Percentiles rank a stretch among this genome's conserved stretches.
Conservation (phyloP, 2,329 filamentous ascomycete species). For the Ilyonectria sp. region DNA sequence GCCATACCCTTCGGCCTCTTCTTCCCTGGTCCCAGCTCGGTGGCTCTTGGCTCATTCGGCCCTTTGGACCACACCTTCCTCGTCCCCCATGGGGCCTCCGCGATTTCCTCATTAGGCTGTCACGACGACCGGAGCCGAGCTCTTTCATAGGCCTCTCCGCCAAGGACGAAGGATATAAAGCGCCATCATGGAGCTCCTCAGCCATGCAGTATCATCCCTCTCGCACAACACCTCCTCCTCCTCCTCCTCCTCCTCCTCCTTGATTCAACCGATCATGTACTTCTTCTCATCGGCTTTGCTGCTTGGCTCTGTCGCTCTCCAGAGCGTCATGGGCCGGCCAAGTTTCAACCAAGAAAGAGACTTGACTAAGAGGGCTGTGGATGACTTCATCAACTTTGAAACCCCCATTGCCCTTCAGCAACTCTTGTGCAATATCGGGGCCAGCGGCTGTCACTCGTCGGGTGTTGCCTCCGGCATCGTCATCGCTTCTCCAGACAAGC, state of each 20-base stretch:
- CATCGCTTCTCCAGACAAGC: slow-evolving; percentile 69
- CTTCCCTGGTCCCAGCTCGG: slow-evolving; percentile 33
- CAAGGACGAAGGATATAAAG: slow-evolving; percentile 40
- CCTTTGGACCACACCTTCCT: slow-evolving; percentile 45
- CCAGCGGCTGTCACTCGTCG: slow-evolving; percentile 64
- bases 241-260: slow-evolving; percentile 43
- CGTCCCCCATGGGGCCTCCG: slow-evolving; percentile 36
- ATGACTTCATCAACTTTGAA: slow-evolving; percentile 68
- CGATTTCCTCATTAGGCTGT: slow-evolving; percentile 39
- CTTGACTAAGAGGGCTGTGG: slow-evolving; percentile 64
- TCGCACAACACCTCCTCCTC: slow-evolving; percentile 50
- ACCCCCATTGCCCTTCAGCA: slow-evolving; percentile 65
- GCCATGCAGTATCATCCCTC: slow-evolving; percentile 44
- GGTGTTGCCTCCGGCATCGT: slow-evolving; percentile 67
- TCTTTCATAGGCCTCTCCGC: slow-evolving; percentile 9
- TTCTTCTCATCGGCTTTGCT: slow-evolving; percentile 65
- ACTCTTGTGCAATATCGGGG: slow-evolving; percentile 73
- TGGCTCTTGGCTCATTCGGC: slow-evolving; percentile 44
- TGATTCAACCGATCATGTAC: slow-evolving; percentile 63
- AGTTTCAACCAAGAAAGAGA: slow-evolving; percentile 48
- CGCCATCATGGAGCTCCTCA: slow-evolving; percentile 46
- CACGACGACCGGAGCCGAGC: slow-evolving; percentile 17
- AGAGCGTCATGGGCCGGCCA: slow-evolving; percentile 66
- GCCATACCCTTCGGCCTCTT: slow-evolving; percentile 6
- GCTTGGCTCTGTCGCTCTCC: slow-evolving; percentile 66